phyloP scores from a whole-genome alignment of 805 yeast genomes.

The Kazachstania taianensis region DNA sequence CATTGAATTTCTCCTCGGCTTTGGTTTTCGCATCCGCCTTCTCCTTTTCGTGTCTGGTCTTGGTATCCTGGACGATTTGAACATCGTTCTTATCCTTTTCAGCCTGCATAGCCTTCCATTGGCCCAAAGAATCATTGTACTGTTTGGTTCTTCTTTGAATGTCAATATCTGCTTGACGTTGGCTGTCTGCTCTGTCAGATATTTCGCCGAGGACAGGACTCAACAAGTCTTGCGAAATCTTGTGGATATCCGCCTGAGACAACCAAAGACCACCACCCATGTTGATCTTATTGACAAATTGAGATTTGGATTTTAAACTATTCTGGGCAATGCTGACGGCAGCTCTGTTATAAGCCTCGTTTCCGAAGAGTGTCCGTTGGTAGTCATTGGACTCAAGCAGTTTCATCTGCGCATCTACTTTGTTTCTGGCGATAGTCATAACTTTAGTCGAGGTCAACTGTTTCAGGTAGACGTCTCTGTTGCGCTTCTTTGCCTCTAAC shows the following conservation, averaged over 20 bases:
- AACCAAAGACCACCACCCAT: conserved; percentile 86
- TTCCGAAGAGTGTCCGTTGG: conserved; percentile 20
- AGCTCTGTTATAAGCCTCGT: conserved; percentile 52
- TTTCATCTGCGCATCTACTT: conserved; percentile 36
- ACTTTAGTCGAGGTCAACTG: conserved; percentile 31
- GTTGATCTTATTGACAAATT: conserved; percentile 47
- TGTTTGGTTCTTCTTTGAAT: conserved; percentile 30
- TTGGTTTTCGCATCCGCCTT: conserved; percentile 30
- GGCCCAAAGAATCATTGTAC: conserved; percentile 32
- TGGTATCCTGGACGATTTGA: conserved; percentile 31
- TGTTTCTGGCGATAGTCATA: conserved; percentile 41
- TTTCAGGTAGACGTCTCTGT: conserved; percentile 21
- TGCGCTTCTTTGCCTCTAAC: conserved; percentile 34
- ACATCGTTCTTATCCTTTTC: conserved; percentile 33
- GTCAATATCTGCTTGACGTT: conserved; percentile 50
- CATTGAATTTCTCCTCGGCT: conserved; percentile 37
- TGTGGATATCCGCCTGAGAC: conserved; percentile 65
- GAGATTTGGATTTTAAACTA: conserved; percentile 40
- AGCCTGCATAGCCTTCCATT: conserved; percentile 33
- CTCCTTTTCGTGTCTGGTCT: conserved; percentile 32
- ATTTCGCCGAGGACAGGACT: conserved; percentile 76
- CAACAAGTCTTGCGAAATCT: conserved; percentile 71
- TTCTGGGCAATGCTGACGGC: conserved; percentile 74
- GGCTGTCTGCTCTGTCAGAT: conserved; percentile 56
- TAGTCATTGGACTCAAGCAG: conserved; percentile 34